Evolutionary conservation across 1,284 basidiomycete species (phyloP).

Genomic region (Moesziomyces sp.): DNA sequence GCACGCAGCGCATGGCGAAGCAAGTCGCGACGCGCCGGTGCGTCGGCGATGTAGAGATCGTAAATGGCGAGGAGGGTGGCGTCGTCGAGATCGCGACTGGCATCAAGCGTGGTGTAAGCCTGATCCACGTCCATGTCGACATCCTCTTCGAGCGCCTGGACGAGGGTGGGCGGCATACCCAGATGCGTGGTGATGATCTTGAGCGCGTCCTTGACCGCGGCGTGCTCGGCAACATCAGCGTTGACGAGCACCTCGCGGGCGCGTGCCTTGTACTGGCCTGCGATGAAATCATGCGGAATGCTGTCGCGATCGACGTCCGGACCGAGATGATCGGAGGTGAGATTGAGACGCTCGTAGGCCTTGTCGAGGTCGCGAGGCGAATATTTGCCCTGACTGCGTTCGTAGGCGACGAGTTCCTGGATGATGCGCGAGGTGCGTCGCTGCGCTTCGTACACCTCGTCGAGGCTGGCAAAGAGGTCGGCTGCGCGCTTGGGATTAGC

Average conservation of each 20-base stretch:
- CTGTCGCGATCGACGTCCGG: constrained; percentile 20
- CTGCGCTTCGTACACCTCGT: constrained; percentile 27
- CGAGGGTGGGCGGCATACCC: constrained; percentile 23
- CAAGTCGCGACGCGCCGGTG: constrained; percentile 55
- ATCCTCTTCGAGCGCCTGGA: constrained; percentile 23
- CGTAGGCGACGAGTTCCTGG: constrained; percentile 39
- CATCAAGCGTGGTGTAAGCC: constrained; percentile 80
- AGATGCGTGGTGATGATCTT: constrained; percentile 22
- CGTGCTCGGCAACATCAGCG: constrained; percentile 34
- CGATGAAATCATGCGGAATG: constrained; percentile 39
- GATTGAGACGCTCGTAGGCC: constrained; percentile 40
- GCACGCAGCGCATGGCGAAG: constrained; percentile 67
- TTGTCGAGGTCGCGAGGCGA: constrained; percentile 33
- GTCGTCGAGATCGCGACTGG: constrained; percentile 79
- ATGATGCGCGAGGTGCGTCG: constrained; percentile 35
- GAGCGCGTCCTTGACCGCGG: constrained; percentile 41
- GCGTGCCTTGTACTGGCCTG: constrained; percentile 37
- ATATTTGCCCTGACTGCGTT: constrained; percentile 37
- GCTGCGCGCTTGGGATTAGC: constrained; percentile 9
- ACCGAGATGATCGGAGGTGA: constrained; percentile 29
- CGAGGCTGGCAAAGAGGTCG: constrained; percentile 33
- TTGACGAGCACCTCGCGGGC: constrained; percentile 37
- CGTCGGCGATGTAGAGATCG: constrained; percentile 78
- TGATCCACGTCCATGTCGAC: constrained; percentile 74
- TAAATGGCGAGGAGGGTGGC: constrained; percentile 79